Percentiles rank a stretch among this genome's conserved stretches.
These are phyloP conservation scores for Cercospora zeina DNA, from an alignment of 2,329 filamentous ascomycete species.

Conservation along the genomic window DNA sequence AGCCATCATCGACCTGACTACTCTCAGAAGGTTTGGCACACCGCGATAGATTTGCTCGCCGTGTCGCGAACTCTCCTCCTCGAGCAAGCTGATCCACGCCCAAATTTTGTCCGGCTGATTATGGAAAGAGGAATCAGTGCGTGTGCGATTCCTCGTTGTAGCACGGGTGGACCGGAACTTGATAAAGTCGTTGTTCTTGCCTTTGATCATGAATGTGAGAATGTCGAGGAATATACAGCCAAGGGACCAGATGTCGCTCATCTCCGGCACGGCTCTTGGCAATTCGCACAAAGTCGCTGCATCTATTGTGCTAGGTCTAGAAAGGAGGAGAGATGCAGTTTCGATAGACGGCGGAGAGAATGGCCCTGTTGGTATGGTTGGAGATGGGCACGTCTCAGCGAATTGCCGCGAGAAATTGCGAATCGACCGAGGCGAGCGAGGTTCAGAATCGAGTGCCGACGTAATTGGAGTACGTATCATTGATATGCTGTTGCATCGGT, in stretches of 20 bases:
- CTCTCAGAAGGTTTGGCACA: slow-evolving; percentile 44
- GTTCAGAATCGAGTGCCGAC: slow-evolving; percentile 17
- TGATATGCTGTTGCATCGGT: slow-evolving; percentile 32
- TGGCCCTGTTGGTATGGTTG: slow-evolving; percentile 23
- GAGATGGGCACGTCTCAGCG: slow-evolving; percentile 18
- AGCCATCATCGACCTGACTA: slow-evolving; percentile 48
- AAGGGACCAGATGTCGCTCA: slow-evolving; percentile 70
- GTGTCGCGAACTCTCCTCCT: slow-evolving; percentile 31
- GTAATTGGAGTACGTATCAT: slow-evolving; percentile 28
- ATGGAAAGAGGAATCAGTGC: slow-evolving; percentile 68
- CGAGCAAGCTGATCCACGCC: slow-evolving; percentile 62
- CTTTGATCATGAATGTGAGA: slow-evolving; percentile 67
- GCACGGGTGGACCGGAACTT: slow-evolving; percentile 64
- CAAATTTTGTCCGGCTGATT: slow-evolving; percentile 68
- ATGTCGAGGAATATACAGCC: slow-evolving; percentile 73
- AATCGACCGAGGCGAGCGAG: slow-evolving; percentile 29
- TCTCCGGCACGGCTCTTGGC: slow-evolving; percentile 39
- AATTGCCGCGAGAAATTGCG: slow-evolving; percentile 35
- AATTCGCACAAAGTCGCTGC: slow-evolving; percentile 47
- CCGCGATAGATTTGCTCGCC: slow-evolving; percentile 42
- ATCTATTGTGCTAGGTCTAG: slow-evolving; percentile 43
- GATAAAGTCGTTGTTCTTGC: slow-evolving; percentile 64
- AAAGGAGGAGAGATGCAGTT: slow-evolving; percentile 24
- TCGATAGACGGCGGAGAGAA: slow-evolving; percentile 21
- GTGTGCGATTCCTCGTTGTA: slow-evolving; percentile 36